Percentiles rank a stretch among this genome's conserved stretches.
Evolutionary conservation across 495 filamentous ascomycete genomes (phyloP).

Genomic region (Neurospora pannonica): DNA sequence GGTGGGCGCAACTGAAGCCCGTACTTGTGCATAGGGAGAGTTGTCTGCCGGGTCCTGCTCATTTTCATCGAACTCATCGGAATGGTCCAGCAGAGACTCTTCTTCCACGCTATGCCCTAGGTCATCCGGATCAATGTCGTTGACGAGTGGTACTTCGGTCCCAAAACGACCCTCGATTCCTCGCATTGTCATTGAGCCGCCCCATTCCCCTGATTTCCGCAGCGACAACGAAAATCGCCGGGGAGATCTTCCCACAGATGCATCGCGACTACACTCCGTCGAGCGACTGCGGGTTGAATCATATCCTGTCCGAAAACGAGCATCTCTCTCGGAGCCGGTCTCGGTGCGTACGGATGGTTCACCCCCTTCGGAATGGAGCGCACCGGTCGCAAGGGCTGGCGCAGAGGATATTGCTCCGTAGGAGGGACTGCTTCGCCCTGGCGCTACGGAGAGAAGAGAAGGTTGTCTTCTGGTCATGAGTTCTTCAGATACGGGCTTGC

Average conservation of each 20-base stretch:
- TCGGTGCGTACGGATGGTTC: background rate
- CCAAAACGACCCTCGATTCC: conserved; percentile 39
- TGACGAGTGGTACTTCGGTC: conserved; percentile 29
- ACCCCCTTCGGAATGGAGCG: background rate
- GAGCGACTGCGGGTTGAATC: background rate
- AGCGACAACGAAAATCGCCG: background rate
- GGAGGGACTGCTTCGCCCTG: conserved; percentile 43
- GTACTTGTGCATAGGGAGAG: conserved; percentile 62
- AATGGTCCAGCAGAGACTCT: conserved; percentile 6
- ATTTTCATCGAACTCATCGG: conserved; percentile 22
- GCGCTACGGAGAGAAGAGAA: conserved; percentile 47
- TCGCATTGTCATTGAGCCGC: conserved; percentile 29
- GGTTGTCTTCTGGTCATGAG: conserved; percentile 48
- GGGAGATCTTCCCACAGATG: background rate
- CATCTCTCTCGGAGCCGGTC: background rate
- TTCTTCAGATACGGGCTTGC: conserved; percentile 9
- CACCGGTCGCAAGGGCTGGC: background rate
- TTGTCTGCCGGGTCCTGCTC: conserved; percentile 50
- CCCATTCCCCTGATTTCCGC: conserved; percentile 31
- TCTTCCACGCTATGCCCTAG: conserved; percentile 20
- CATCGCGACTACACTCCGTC: background rate
- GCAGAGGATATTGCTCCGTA: conserved; percentile 46
- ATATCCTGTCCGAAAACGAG: background rate
- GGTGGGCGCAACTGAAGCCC: conserved; percentile 64
- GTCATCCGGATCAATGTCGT: conserved; percentile 22